Conservation (phyloP, 306 rosid species). For the Cicer pinnatifidum region DNA sequence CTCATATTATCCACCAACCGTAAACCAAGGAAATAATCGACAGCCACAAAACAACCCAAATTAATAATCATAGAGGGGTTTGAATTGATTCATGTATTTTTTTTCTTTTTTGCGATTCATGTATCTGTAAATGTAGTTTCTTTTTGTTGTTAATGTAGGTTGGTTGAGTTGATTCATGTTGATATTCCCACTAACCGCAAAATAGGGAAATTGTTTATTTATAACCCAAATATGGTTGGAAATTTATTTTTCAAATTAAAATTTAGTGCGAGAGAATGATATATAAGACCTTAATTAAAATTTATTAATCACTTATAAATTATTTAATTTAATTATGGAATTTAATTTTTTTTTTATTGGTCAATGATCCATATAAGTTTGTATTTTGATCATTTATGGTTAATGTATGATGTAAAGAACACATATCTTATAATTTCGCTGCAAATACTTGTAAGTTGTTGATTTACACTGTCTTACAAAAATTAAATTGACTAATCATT, state of each 20-base stretch:
- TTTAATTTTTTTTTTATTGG: not conserved
- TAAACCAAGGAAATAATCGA: conserved; percentile 19
- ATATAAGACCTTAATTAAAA: too few species aligned
- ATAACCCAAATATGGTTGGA: not conserved
- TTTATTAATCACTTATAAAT: too few species aligned
- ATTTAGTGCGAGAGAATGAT: too few species aligned
- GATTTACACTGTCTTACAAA: not conserved
- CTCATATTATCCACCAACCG: conserved; percentile 24
- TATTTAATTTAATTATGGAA: too few species aligned
- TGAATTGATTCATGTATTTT: not conserved
- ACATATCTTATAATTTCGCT: not conserved
- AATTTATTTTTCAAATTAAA: too few species aligned
- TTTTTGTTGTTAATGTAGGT: too few species aligned
- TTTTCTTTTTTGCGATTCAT: not conserved
- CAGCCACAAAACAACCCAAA: conserved; percentile 16
- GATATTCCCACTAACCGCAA: not conserved
- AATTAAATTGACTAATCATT: too few species aligned
- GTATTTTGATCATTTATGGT: too few species aligned
- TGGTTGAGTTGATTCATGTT: too few species aligned
- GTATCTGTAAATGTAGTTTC: not conserved
- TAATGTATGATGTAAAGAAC: too few species aligned
- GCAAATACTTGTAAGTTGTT: not conserved
- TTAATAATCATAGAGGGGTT: not conserved
- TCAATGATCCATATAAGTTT: not conserved
- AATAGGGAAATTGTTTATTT: not conserved